Conservation (phyloP, 768 basidiomycete species). For the Pleurotus djamor region DNA sequence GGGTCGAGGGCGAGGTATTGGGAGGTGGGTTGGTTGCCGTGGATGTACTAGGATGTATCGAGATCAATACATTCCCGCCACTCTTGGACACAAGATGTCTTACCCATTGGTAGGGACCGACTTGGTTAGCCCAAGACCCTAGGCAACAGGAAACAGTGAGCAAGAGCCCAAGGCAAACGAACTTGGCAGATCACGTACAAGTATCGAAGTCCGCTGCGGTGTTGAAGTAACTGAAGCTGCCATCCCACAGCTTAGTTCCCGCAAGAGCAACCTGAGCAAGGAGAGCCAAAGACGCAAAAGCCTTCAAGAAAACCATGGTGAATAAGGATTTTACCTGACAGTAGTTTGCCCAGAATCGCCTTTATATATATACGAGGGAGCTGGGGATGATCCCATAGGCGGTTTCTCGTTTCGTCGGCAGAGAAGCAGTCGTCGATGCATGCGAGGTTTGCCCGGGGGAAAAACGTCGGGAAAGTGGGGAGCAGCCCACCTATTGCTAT, state of each 20-base stretch:
- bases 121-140: slow-evolving; percentile 59
- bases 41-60: slow-evolving; percentile 40
- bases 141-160: slow-evolving; percentile 1
- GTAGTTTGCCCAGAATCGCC: not conserved
- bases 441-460: slow-evolving; percentile 24
- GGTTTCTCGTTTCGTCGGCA: slow-evolving; percentile 20
- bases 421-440: slow-evolving; percentile 20
- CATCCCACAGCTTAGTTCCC: slow-evolving; percentile 53
- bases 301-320: slow-evolving; percentile 21
- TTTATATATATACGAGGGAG: slow-evolving; percentile 10
- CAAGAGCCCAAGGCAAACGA: not conserved
- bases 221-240: slow-evolving; percentile 47
- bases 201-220: slow-evolving; percentile 49
- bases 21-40: slow-evolving; percentile 49
- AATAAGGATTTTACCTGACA: slow-evolving; percentile 15
- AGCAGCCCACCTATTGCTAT: slow-evolving; percentile 15
- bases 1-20: slow-evolving; percentile 49
- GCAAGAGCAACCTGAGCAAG: slow-evolving; percentile 33
- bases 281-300: slow-evolving; percentile 29
- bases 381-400: not conserved
- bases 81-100: not conserved
- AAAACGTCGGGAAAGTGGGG: slow-evolving; percentile 33
- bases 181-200: slow-evolving; percentile 29
- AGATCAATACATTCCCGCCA: not conserved
- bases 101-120: slow-evolving; percentile 59